Percentiles rank a stretch among this genome's conserved stretches.
phyloP scores from a whole-genome alignment of 2,329 filamentous ascomycete species.

The Mycosphaerelloides madeirae region DNA sequence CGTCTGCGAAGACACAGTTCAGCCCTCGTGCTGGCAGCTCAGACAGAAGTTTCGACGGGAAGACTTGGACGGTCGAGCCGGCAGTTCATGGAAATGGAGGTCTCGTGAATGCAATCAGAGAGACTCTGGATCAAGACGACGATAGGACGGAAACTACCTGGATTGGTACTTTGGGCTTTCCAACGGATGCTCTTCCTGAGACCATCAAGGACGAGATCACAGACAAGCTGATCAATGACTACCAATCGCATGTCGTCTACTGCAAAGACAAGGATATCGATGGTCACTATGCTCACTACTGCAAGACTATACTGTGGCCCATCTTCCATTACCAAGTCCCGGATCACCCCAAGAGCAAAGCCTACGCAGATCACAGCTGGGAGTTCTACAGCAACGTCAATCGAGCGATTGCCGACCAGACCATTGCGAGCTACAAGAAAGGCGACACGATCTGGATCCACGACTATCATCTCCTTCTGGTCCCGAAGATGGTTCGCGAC shows the following conservation, averaged over 20 bases:
- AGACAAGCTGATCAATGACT: conserved; percentile 70
- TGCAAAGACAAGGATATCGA: conserved; percentile 89
- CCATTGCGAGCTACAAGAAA: conserved; percentile 86
- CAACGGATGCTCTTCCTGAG: conserved; percentile 75
- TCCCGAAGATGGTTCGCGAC: conserved; percentile 83
- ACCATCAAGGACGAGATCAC: conserved; percentile 78
- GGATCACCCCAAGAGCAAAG: conserved; percentile 96
- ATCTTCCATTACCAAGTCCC: conserved; percentile 98
- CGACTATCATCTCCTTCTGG: conserved; percentile 87
- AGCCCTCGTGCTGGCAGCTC: conserved; percentile 33
- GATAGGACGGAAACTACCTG: conserved; percentile 74
- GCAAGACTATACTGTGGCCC: conserved; percentile 96
- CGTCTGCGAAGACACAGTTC: conserved; percentile 16
- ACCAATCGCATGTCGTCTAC: conserved; percentile 74
- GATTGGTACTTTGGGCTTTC: conserved; percentile 91
- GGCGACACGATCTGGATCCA: conserved; percentile 93
- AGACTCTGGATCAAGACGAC: conserved; percentile 54
- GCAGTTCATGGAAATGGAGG: conserved; percentile 91
- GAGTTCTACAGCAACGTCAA: conserved; percentile 76
- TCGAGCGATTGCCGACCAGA: conserved; percentile 85
- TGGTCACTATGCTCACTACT: conserved; percentile 91
- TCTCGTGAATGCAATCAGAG: conserved; percentile 79
- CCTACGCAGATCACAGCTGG: conserved; percentile 96
- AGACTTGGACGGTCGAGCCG: conserved; percentile 75
- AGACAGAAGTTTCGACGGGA: conserved; percentile 59